Evolutionary conservation across 371 early-diverging fungal genomes (phyloP), one percentile per base, ranked within the genome.

Genomic region (Mortierella sp.): DNA sequence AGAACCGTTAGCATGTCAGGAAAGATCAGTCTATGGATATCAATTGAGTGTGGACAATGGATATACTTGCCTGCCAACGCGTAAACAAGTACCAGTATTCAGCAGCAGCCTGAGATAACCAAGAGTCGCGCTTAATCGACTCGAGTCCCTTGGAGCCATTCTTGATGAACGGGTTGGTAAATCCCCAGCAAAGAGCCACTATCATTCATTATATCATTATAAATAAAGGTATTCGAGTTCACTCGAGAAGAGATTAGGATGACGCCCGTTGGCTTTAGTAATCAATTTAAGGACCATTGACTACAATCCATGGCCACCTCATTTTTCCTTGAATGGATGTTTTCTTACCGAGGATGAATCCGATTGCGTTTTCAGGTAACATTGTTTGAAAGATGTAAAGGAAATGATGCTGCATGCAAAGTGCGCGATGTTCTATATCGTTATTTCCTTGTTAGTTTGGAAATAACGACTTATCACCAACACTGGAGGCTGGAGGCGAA

Each of bases 111-210:
- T 93, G 92, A 10, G 84, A 74, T 19, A 88, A 67, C 91, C 90
- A 92, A 0, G 63, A 66, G 66, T 67, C 66, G 33, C 85, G 81
- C 83, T 87, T 91, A 41, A 97, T 88, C 13, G 77, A 65, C 45
- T 96, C 96, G 24, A 98, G 81, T 1, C 97, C 98, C 58, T 81
- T 76, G 67, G 92, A 93, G 10, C 97, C 98, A 15, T 86, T 86
- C 84, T 96, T 96, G 82, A 98, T 96, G 70, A 98, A 94, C 1
- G 97, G 97, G 77, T 98, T 98, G 10, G 98, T 97, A 57, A 94
- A 91, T 9, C 98, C 98, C 98, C 98, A 98, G 77, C 96, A 96
- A 10, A 96, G 76, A 1, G 97, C 96, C 19, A 96, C 96, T 83
- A 84, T 63, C 6, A 89, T 36, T 38, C 16, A 16, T 41, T 24